Evolutionary conservation across 2,329 filamentous ascomycete species (phyloP).

Genomic region (Xylariaceae sp.): DNA sequence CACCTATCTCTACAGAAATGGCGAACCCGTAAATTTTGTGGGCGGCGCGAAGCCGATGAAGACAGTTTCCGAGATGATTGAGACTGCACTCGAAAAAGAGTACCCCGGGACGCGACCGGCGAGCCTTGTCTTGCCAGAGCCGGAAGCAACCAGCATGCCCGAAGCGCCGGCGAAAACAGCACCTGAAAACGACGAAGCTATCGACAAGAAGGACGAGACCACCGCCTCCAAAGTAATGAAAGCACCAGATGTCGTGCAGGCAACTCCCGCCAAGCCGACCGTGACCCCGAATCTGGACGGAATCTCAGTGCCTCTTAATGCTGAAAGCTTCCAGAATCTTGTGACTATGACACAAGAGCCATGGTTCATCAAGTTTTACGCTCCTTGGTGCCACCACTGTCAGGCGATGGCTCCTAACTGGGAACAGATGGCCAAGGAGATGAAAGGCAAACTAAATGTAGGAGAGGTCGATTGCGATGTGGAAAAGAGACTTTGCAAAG

Average conservation of each 20-base stretch:
- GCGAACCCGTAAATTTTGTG: slow-evolving; percentile 57
- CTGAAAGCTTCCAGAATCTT: slow-evolving; percentile 77
- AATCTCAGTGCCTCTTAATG: slow-evolving; percentile 66
- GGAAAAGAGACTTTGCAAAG: slow-evolving; percentile 85
- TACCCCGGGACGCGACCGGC: slow-evolving; percentile 74
- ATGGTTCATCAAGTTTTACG: slow-evolving; percentile 99
- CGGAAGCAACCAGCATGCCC: slow-evolving; percentile 53
- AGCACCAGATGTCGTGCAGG: slow-evolving; percentile 13
- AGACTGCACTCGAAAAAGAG: slow-evolving; percentile 68
- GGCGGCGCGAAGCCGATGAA: slow-evolving; percentile 63
- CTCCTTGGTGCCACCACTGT: slow-evolving; percentile 95
- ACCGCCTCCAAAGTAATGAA: slow-evolving; percentile 13
- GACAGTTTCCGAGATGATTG: slow-evolving; percentile 63
- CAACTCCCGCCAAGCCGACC: slow-evolving; percentile 47
- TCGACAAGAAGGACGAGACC: slow-evolving; percentile 14
- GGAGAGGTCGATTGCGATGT: slow-evolving; percentile 94
- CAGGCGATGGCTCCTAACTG: slow-evolving; percentile 87
- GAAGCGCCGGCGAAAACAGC: slow-evolving; percentile 27
- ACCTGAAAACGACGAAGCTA: slow-evolving; percentile 24
- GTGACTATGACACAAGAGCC: slow-evolving; percentile 85
- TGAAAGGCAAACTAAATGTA: slow-evolving; percentile 83
- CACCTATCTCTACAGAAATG: slow-evolving; percentile 75
- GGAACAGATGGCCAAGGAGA: slow-evolving; percentile 82
- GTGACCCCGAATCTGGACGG: slow-evolving; percentile 68
- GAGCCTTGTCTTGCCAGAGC: slow-evolving; percentile 61